These are phyloP conservation scores for Coemansia furcata DNA, from an alignment of 192 early-diverging fungal genomes.

Conservation along the genomic window DNA sequence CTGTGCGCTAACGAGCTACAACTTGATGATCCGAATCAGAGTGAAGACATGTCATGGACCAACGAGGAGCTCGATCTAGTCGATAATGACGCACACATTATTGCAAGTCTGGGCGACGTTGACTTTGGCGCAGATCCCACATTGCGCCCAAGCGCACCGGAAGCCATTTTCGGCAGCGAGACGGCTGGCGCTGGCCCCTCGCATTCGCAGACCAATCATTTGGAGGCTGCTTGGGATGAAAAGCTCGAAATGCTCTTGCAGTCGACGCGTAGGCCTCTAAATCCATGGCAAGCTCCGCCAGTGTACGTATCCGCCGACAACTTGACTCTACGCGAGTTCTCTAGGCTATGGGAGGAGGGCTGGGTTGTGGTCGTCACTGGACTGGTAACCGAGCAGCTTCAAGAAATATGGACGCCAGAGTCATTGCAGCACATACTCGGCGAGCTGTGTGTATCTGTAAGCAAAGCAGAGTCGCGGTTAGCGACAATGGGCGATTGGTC, in stretches of 20 bases:
- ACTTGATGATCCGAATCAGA: slow-evolving; percentile 1
- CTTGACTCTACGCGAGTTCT: slow-evolving; percentile 34
- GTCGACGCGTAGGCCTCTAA: not conserved
- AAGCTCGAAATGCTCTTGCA: slow-evolving; percentile 8
- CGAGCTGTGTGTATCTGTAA: not conserved
- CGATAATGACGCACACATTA: slow-evolving; percentile 25
- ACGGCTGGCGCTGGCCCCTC: slow-evolving; percentile 19
- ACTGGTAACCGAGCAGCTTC: slow-evolving; percentile 5
- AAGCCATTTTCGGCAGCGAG: not conserved
- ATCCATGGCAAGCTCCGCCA: slow-evolving; percentile 17
- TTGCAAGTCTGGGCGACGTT: slow-evolving; percentile 35
- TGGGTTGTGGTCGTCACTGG: slow-evolving; percentile 31
- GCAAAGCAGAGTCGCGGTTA: not conserved
- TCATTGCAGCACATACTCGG: slow-evolving; percentile 10
- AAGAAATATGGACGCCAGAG: slow-evolving; percentile 10
- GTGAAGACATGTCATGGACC: slow-evolving; percentile 25
- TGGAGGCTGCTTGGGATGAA: slow-evolving; percentile 24
- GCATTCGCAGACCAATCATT: slow-evolving; percentile 16
- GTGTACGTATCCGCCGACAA: slow-evolving; percentile 19
- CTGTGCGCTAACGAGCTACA: slow-evolving; percentile 33
- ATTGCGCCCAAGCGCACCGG: slow-evolving; percentile 7
- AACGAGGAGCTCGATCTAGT: slow-evolving; percentile 21
- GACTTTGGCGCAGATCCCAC: slow-evolving; percentile 18
- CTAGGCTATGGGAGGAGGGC: slow-evolving; percentile 28
- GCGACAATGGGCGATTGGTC: slow-evolving; percentile 5